These are phyloP conservation scores for Claviceps sp. DNA, from an alignment of 2,329 filamentous ascomycete genomes.

Conservation along the genomic window DNA sequence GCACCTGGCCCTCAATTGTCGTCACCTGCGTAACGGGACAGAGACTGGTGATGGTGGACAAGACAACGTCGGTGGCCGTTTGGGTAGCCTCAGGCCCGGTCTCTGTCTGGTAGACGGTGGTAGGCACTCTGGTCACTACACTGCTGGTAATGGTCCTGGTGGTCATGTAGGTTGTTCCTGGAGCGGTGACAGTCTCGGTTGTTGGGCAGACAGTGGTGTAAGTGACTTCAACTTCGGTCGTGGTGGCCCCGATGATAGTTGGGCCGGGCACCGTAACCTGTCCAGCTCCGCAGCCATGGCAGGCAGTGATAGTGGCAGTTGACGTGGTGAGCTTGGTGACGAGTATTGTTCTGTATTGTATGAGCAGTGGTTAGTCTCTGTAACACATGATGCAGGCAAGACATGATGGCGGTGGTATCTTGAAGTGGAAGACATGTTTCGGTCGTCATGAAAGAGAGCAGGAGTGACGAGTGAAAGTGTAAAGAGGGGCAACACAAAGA, in stretches of 20 bases:
- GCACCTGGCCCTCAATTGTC: conserved; percentile 7
- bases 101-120: conserved; percentile 18
- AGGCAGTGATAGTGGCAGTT: conserved; percentile 28
- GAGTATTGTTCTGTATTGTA: conserved; percentile 22
- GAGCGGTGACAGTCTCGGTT: conserved; percentile 22
- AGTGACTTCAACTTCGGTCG: conserved; percentile 21
- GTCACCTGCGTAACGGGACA: conserved; percentile 23
- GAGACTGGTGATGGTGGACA: conserved; percentile 27
- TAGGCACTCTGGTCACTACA: conserved; percentile 17
- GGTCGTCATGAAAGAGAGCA: no score
- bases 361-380: background rate
- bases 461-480: background rate
- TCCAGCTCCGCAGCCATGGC: conserved; percentile 21
- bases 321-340: conserved; percentile 30
- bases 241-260: conserved; percentile 18
- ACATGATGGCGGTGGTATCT: background rate
- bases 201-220: conserved; percentile 25
- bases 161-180: conserved; percentile 18
- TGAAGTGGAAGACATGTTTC: no score
- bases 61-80: conserved; percentile 18
- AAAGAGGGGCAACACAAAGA: background rate
- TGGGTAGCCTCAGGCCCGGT: conserved; percentile 18
- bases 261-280: conserved; percentile 24
- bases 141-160: conserved; percentile 15
- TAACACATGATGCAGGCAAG: background rate